Percentiles rank a stretch among this genome's conserved stretches.
These are phyloP conservation scores for Neurospora sp. DNA, from an alignment of 495 filamentous ascomycete genomes.

Conservation along the genomic window DNA sequence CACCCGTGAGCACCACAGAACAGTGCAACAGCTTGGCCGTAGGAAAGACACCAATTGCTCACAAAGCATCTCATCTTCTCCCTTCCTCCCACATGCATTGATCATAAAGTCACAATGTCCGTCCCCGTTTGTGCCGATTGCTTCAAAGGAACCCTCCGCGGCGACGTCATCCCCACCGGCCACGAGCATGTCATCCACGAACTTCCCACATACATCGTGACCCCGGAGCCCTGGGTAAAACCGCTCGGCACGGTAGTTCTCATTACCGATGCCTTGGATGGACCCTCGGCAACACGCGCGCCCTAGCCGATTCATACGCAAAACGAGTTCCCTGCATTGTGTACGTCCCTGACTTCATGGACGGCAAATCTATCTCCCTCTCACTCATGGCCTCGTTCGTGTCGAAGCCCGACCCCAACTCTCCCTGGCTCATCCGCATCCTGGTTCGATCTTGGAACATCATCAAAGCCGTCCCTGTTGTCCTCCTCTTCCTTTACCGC, in stretches of 20 bases:
- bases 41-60: background rate
- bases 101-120: background rate
- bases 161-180: slow-evolving; percentile 18
- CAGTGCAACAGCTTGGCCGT: too few species aligned
- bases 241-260: slow-evolving; percentile 43
- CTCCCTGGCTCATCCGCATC: background rate
- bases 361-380: slow-evolving; percentile 28
- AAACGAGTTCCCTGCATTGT: slow-evolving; percentile 37
- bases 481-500: slow-evolving; percentile 27
- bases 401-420: slow-evolving; percentile 1
- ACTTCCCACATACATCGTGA: slow-evolving; percentile 38
- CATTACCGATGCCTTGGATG: slow-evolving; percentile 52
- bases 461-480: slow-evolving; percentile 1
- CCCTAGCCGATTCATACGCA: slow-evolving; percentile 45
- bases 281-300: slow-evolving; percentile 41
- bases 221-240: slow-evolving; percentile 15
- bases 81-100: background rate
- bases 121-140: slow-evolving; percentile 16
- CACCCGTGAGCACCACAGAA: too few species aligned
- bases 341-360: slow-evolving; percentile 52
- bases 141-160: slow-evolving; percentile 21
- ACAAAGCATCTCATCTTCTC: background rate
- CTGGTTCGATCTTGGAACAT: slow-evolving; percentile 1
- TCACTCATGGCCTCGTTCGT: slow-evolving; percentile 10
- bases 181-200: slow-evolving; percentile 31